Conservation (phyloP, 768 basidiomycete genomes). For the Cyclocybe aegerita region DNA sequence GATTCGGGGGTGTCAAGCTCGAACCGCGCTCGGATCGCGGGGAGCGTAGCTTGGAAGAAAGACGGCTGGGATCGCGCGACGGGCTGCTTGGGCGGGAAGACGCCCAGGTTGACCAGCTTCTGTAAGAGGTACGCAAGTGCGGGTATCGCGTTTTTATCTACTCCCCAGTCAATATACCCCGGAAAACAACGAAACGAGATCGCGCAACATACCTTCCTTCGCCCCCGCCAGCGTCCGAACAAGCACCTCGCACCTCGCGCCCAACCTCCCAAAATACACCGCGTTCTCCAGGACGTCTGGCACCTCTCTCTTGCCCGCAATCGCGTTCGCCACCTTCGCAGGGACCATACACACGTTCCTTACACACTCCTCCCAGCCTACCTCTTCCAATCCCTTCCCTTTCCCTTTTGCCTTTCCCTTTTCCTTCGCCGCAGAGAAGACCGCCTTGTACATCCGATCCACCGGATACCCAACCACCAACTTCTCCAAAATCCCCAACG, state of each 20-base stretch:
- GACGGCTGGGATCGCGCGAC: constrained; percentile 62
- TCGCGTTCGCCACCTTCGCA: constrained; percentile 74
- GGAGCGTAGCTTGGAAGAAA: constrained; percentile 59
- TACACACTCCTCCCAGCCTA: constrained; percentile 78
- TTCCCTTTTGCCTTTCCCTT: constrained; percentile 21
- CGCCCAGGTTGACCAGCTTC: constrained; percentile 67
- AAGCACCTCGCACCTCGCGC: constrained; percentile 51
- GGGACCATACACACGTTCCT: constrained; percentile 66
- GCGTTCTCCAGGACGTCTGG: constrained; percentile 56
- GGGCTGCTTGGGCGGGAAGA: constrained; percentile 56
- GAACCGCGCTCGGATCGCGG: constrained; percentile 41
- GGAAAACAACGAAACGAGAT: background rate
- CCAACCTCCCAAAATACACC: constrained; percentile 53
- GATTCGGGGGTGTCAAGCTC: constrained; percentile 25
- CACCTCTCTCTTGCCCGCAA: constrained; percentile 39
- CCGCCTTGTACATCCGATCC: constrained; percentile 58
- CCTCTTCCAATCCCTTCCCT: constrained; percentile 14
- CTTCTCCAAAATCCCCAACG: constrained; percentile 51
- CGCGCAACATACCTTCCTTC: constrained; percentile 38
- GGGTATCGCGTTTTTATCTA: constrained; percentile 31
- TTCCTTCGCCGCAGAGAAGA: constrained; percentile 36
- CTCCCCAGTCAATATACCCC: constrained; percentile 2
- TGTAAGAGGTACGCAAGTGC: constrained; percentile 55
- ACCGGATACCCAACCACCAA: constrained; percentile 65
- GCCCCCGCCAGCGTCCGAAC: constrained; percentile 43